Base-by-base conservation (phyloP, 345 rosid genomes). In the Carallia pectinifolia region DNA sequence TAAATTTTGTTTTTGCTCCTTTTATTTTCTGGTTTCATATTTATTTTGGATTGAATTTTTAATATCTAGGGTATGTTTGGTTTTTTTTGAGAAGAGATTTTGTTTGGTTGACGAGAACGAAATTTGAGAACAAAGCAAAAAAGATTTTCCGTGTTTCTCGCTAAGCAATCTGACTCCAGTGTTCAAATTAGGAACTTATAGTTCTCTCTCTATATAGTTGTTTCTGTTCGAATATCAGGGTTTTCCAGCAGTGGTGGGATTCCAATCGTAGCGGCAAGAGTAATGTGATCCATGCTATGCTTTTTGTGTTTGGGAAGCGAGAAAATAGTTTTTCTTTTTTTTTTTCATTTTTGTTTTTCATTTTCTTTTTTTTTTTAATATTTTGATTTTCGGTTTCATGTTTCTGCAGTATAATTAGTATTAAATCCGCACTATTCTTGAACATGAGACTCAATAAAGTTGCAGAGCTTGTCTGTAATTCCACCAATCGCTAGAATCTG, bases 211-310 rank as follows among this genome's bases (percentile, higher is more conserved):
- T 23, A 23, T 23, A 23, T 23, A 23, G 23, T 56, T 66, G 18
- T 67, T 34, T 64, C 50, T 53, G 55, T 19, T 53, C 19, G 29
- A 62, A 48, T 40, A 48, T 52, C 80, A 95, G 99, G 90, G 97
- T 76, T 95, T 95, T 76, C 88, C 99, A 47, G 99, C 97, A 2
- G 99, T 95, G 72, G 99, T 95, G 64, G 97, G 99, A 97, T 97
- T 23, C 1, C 90, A 23, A 23, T 23, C 23, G 23, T 23, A 23
- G 23, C 23, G 23, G 23, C 23, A 23, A 23, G 23, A 23, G 97
- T 79, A 95, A 95, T 66, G 99, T 95, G 66, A 95, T 92, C 1
- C 97, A 95, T 82, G 99, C 99, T 0, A 95, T 95, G 97, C 81
- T 92, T 23, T 95, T 95, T 75, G 99, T 92, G 23, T 23, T 23